Base-by-base conservation (phyloP, 2,329 filamentous ascomycete genomes). In the Gremmenia infestans region DNA sequence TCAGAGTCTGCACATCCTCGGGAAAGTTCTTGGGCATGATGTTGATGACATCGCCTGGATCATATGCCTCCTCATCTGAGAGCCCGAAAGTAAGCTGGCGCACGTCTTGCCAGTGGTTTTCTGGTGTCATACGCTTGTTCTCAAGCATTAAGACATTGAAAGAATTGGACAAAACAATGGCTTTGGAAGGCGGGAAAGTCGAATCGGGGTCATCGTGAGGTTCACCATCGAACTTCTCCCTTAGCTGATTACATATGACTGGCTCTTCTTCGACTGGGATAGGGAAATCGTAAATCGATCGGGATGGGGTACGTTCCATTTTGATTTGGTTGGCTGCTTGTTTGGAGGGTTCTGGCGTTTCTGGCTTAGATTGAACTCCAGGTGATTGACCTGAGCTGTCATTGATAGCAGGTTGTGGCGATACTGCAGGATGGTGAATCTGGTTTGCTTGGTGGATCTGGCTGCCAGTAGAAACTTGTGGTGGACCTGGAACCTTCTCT, bases 21-120 rank as follows among this genome's bases (percentile, higher is more conserved):
- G 87, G 79, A 59, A 91, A 92, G 71, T 97, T 97, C 68, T 93
- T 93, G 4, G 94, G 93, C 57, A 87, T 91, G 17, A 99, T 81
- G 5, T 86, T 85, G 6, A 96, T 75, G 23, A 89, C 87, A 64
- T 96, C 89, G 5, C 93, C 92, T 0, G 94, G 91, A 0, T 86
- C 47, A 70, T 74, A 69, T 73, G 71, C 2, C 67, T 62, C 47
- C 66, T 68, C 3, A 72, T 64, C 12, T 76, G 72, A 11, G 14
- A 83, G 64, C 8, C 75, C 77, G 14, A 97, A 76, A 1, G 77
- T 79, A n/a, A 97, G 72, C 52, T 89, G 82, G 0, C 94, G 88
- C 46, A 97, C 93, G 73, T 99, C 94, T 74, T 99, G 94, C 86
- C 91, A 97, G 73, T 99, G 94, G 1, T 76, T 75, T 1, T 71